Evolutionary conservation across 2,329 filamentous ascomycete species (phyloP).

Genomic region (Lachnellula cervina): DNA sequence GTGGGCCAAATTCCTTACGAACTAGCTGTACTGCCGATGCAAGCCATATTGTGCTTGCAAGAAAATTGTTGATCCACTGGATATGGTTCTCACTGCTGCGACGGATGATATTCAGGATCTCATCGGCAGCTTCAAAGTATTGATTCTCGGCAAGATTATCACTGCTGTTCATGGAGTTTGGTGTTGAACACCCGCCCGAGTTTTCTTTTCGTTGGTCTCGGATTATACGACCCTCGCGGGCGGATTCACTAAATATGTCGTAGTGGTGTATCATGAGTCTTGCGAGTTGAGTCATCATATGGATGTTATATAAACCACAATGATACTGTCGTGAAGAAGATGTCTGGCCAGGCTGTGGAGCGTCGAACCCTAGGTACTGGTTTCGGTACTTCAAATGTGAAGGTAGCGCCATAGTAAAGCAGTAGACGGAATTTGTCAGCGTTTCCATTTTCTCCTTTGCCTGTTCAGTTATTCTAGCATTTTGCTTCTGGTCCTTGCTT

Average conservation of each 20-base stretch:
- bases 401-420: constrained; percentile 11
- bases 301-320: constrained; percentile 11
- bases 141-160: neutral
- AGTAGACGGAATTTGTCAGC: constrained; percentile 12
- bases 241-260: constrained; percentile 6
- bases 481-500: too few relatives aligned
- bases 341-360: neutral
- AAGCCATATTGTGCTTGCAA: constrained; percentile 11
- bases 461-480: too few relatives aligned
- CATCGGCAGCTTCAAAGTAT: constrained; percentile 6
- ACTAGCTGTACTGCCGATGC: constrained; percentile 7
- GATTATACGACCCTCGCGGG: too few relatives aligned
- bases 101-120: neutral
- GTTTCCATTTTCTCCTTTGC: neutral
- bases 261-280: constrained; percentile 18
- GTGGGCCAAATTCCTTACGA: neutral
- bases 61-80: constrained; percentile 6
- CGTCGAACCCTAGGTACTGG: constrained; percentile 8
- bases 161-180: too few relatives aligned
- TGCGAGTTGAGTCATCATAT: constrained; percentile 17
- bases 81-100: constrained; percentile 1
- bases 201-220: too few relatives aligned
- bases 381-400: constrained; percentile 1
- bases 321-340: neutral
- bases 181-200: too few relatives aligned